A percentile compares a stretch with the other conserved stretches of the same genome.
phyloP scores from a whole-genome alignment of 2,329 filamentous ascomycete genomes.

The Colletotrichum tropicicola region DNA sequence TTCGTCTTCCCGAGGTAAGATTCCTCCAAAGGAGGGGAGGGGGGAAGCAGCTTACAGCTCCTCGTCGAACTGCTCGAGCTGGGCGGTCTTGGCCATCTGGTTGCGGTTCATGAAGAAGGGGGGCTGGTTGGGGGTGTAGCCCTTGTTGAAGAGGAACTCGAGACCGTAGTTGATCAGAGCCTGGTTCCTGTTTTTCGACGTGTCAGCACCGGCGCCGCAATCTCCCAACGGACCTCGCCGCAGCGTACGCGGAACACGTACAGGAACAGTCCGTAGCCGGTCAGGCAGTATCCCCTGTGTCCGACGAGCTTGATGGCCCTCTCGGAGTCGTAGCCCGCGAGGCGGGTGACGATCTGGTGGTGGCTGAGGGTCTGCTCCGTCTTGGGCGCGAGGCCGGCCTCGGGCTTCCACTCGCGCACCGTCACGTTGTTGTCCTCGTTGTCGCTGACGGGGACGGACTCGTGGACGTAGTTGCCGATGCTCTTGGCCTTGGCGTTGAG shows the following conservation, averaged over 20 bases:
- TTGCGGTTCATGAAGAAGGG: conserved; percentile 52
- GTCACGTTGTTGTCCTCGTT: conserved; percentile 87
- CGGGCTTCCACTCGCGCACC: conserved; percentile 82
- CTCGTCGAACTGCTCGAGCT: conserved; percentile 97
- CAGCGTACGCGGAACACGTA: not conserved
- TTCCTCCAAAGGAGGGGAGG: not conserved
- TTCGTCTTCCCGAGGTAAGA: not conserved
- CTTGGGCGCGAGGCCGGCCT: conserved; percentile 78
- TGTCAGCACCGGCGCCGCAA: conserved; percentile 16
- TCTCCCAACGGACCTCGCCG: conserved; percentile 9
- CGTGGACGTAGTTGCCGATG: conserved; percentile 92
- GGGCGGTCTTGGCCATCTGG: conserved; percentile 97
- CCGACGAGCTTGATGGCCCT: conserved; percentile 94
- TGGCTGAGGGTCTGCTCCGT: conserved; percentile 77
- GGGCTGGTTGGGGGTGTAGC: conserved; percentile 69
- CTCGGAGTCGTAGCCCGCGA: conserved; percentile 93
- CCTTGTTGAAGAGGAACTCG: conserved; percentile 84
- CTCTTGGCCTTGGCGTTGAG: conserved; percentile 82
- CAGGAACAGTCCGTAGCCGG: conserved; percentile 87
- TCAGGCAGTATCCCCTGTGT: conserved; percentile 93
- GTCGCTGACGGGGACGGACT: conserved; percentile 83
- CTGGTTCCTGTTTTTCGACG: conserved; percentile 66
- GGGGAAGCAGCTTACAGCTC: conserved; percentile 66
- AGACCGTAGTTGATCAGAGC: conserved; percentile 95
- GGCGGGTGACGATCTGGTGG: conserved; percentile 88